Base-by-base conservation (phyloP, 805 yeast species). In the Hermanozyma aechmeae region DNA sequence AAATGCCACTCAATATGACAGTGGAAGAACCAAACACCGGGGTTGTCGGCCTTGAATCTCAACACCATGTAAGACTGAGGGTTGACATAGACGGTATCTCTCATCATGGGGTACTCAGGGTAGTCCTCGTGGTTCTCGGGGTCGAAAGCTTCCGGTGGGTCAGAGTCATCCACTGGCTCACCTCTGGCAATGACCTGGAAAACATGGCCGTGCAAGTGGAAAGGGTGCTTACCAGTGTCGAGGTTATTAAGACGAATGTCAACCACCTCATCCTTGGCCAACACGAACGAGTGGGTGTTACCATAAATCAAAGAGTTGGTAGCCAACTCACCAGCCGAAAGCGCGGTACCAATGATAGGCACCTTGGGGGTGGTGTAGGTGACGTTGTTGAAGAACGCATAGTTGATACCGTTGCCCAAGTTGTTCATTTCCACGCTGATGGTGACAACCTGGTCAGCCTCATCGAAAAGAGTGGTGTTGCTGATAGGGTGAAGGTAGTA, bases 1-100 rank as follows among this genome's bases (percentile, higher is more conserved):
- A 89, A 71, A 64, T 92, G 98, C 98, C 98, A 89, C 56, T 92
- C 97, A 48, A 92, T 81, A 56, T 89, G 98, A 61, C 98, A 89
- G 64, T 89, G 98, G 93, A 92, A 92, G 56, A 78, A 73, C 98
- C 97, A 89, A 25, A 87, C 87, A 65, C 98, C 98, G 18, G 97
- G 98, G 56, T 92, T 92, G 53, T 81, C 78, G 30, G 97, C 94
- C 49, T 71, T 73, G 68, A 86, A 89, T 52, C 97, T 73, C 38
- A 89, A 50, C 18, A 84, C 87, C 48, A 86, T 70, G 61, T 83
- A 78, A 2, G 96, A 86, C 50, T 82, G 82, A 16, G 94, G 86
- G 51, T 76, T 71, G 26, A 82, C 83, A 45, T 76, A 79, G 8
- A 80, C 60, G 7, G 81, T 73, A 53, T 92, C 98, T 64, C 98